Base-by-base conservation (phyloP, 805 yeast genomes). In the Brettanomyces naardenensis region DNA sequence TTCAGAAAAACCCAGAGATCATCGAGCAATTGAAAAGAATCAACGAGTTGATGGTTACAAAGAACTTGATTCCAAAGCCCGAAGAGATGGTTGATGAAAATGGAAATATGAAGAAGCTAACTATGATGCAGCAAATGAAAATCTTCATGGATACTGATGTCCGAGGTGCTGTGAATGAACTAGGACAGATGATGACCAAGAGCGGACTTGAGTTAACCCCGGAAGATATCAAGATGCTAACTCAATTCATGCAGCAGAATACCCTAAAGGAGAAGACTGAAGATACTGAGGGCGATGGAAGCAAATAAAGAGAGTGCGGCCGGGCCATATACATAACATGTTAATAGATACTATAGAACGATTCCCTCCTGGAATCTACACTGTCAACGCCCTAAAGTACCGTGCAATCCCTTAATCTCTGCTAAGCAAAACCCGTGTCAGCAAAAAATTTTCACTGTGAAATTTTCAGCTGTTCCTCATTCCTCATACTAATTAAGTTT, bases 1-100 rank as follows among this genome's bases (percentile, higher is more conserved):
- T 33, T 7, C 28, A 23, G 13, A 13, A 54, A 29, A 53, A 56
- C 39, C 62, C 61, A 5, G 59, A 58, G 13, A 51, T 64, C 45
- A 52, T 59, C 9, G 52, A 52, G n/a, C 54, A 60, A 35, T 46
- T 64, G 27, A 54, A 59, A 30, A 58, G 54, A 22, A 48, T 60
- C 37, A 54, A 56, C 27, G 47, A 51, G 10, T 53, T 62, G 30
- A 43, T 53, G 28, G 42, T 50, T 14, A 48, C 52, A 11, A 54
- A 51, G 37, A 44, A 45, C 3, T 37, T 51, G 18, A 29, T 43
- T 3, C 49, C 51, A 10, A 21, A 13, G 6, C 41, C 44, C 6
- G 22, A 28, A 13, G 37, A 28, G 36, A 31, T 37, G 36, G 35
- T 29, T 33, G 36, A 19, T 42, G 39, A 25, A 27, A 21, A 28